A percentile compares a stretch with the other conserved stretches of the same genome.
Conservation (phyloP, 1,284 basidiomycete genomes). For the Ustilago xerochloae region DNA sequence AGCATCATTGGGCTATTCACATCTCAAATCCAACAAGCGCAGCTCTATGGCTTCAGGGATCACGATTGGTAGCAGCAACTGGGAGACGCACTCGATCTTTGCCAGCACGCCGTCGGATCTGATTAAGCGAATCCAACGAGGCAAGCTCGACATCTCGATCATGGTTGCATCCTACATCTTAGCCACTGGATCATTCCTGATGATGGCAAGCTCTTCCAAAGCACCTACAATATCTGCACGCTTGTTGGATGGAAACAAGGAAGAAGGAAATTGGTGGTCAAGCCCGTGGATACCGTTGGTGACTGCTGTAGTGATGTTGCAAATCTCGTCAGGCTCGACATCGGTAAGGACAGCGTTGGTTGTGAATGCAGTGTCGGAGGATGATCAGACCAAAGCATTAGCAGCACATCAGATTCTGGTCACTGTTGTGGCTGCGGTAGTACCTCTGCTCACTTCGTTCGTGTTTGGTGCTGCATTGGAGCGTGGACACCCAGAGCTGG, state of each 20-base stretch:
- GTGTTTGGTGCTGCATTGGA: slow-evolving; percentile 55
- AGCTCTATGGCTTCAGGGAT: slow-evolving; percentile 22
- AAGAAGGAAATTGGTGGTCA: slow-evolving; percentile 23
- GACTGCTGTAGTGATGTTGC: slow-evolving; percentile 47
- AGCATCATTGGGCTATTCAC: slow-evolving; percentile 28
- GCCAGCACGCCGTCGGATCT: slow-evolving; percentile 35
- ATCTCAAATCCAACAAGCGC: slow-evolving; percentile 26
- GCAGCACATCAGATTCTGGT: slow-evolving; percentile 60
- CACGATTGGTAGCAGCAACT: slow-evolving; percentile 31
- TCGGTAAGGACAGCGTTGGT: slow-evolving; percentile 57
- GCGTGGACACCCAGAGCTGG: slow-evolving; percentile 46
- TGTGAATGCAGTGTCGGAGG: slow-evolving; percentile 54
- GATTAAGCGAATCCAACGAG: slow-evolving; percentile 51
- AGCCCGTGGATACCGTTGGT: slow-evolving; percentile 51
- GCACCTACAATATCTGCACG: slow-evolving; percentile 23
- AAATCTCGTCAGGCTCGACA: slow-evolving; percentile 52
- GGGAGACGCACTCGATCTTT: slow-evolving; percentile 49
- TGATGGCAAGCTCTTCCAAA: slow-evolving; percentile 38
- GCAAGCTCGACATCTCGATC: slow-evolving; percentile 57
- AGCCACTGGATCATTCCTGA: slow-evolving; percentile 29
- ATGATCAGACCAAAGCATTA: slow-evolving; percentile 54
- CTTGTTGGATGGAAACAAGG: background rate
- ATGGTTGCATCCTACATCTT: slow-evolving; percentile 40
- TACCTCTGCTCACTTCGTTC: slow-evolving; percentile 51
- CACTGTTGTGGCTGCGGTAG: slow-evolving; percentile 52